Evolutionary conservation across 2,329 filamentous ascomycete species (phyloP).

Genomic region (Aureobasidium mangrovei): DNA sequence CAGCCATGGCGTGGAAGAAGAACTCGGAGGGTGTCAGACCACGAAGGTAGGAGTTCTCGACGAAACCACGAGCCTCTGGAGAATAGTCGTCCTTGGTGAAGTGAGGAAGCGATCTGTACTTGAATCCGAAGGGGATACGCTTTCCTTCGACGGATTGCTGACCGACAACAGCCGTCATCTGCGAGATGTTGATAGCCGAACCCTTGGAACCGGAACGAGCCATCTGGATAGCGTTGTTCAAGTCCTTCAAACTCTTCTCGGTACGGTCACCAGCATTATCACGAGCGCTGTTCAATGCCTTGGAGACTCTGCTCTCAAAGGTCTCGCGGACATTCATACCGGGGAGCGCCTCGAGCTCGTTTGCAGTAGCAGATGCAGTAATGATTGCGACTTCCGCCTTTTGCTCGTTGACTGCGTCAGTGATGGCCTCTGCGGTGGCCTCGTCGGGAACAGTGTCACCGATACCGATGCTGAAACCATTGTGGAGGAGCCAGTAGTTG

Average conservation of each 20-base stretch:
- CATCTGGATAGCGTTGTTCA: constrained; percentile 96
- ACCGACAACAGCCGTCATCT: constrained; percentile 97
- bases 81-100: constrained; percentile 99
- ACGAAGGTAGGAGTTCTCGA: constrained; percentile 96
- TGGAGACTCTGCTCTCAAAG: constrained; percentile 94
- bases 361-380: constrained; percentile 70
- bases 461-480: constrained; percentile 96
- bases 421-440: constrained; percentile 73
- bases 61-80: constrained; percentile 90
- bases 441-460: constrained; percentile 94
- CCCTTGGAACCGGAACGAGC: constrained; percentile 95
- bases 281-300: constrained; percentile 88
- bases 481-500: constrained; percentile 93
- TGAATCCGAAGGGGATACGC: constrained; percentile 98
- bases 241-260: constrained; percentile 84
- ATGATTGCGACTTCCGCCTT: constrained; percentile 73
- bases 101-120: constrained; percentile 91
- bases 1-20: constrained; percentile 99
- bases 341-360: constrained; percentile 81
- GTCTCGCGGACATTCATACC: constrained; percentile 99
- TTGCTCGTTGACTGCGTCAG: constrained; percentile 68
- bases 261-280: constrained; percentile 91
- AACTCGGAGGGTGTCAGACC: constrained; percentile 93
- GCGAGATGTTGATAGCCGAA: constrained; percentile 97
- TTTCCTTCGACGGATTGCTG: constrained; percentile 98